Conservation (phyloP, 345 rosid genomes). For the Brassica rapa region DNA sequence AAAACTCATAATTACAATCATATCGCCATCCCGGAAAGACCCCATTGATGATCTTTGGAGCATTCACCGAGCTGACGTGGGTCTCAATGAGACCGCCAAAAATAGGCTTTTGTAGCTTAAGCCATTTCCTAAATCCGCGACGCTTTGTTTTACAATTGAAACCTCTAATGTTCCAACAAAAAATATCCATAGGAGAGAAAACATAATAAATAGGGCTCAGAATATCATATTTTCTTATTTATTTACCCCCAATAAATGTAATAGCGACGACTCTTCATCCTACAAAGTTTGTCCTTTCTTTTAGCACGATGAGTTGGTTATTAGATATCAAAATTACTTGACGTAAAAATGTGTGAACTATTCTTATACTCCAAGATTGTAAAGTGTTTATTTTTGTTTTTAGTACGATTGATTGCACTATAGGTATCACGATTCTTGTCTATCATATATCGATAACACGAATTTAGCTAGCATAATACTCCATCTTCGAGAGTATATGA, state of each 20-base stretch:
- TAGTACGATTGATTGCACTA: neutral
- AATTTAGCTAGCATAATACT: neutral
- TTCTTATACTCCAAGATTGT: neutral
- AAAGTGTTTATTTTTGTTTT: neutral
- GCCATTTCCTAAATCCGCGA: too few relatives aligned
- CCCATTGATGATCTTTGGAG: too few relatives aligned
- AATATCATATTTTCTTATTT: constrained; percentile 33
- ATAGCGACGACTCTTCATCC: constrained; percentile 34
- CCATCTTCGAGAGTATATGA: neutral
- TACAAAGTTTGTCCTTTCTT: constrained; percentile 23
- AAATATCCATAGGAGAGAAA: too few relatives aligned
- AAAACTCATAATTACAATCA: too few relatives aligned
- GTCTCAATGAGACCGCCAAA: too few relatives aligned
- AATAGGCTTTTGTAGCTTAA: too few relatives aligned
- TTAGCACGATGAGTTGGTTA: constrained; percentile 2
- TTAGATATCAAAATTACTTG: neutral
- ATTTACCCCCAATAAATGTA: constrained; percentile 33
- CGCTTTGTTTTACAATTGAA: too few relatives aligned
- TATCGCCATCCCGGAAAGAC: too few relatives aligned
- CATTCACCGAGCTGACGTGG: too few relatives aligned
- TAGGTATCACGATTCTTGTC: neutral
- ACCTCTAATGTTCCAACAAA: too few relatives aligned
- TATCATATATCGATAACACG: neutral
- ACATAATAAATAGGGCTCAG: constrained; percentile 28
- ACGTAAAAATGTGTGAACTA: neutral